Evolutionary conservation across 768 basidiomycete genomes (phyloP), one percentile per base, ranked within the genome.

Genomic region (Tulasnella sp.): DNA sequence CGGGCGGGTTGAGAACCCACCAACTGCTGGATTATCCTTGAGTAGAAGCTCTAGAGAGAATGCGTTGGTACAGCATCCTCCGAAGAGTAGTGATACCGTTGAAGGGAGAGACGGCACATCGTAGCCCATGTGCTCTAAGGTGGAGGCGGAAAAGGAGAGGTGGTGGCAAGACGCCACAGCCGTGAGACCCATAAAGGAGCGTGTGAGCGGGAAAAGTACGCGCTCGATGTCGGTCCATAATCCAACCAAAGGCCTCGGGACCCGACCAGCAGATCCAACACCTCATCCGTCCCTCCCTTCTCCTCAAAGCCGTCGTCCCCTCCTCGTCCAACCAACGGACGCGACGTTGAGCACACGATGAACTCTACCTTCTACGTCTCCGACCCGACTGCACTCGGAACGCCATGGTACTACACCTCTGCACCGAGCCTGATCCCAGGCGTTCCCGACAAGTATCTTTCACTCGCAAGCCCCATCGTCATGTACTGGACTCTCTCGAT

Each of bases 21-120:
- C 93, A 35, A 92, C 88, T 23, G 85, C 86, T 37, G 92, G 88
- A 83, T 91, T 91, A 81, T 90, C 85, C 75, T 89, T 88, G 26
- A 95, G 86, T 26, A 96, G 84, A 73, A 91, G 88, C 82, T 94
- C 93, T 81, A 93, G 91, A 2, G 91, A 87, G 88, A 90, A 90
- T 11, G 93, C 93, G 83, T 94, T 94, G 91, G 90, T 86, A 88
- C 94, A 95, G 82, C 94, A 95, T 26, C 94, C 93, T 32, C 93
- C 93, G 80, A 94, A 88, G 5, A 95, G 90, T 80, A 92, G 86
- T 0, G 87, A 86, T 29, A 93, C 82, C 29, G 89, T 86, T 74
- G 86, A 78, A 1, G 83, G 80, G 81, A 51, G 73, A 42, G 71
- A 46, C 37, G 29, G 71, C 39, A 40, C 71, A 46, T 72, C 39